Percentiles rank a stretch among this genome's conserved stretches.
These are phyloP conservation scores for Smithsoniella earleae DNA, from an alignment of 163 green algal species.

Conservation along the genomic window DNA sequence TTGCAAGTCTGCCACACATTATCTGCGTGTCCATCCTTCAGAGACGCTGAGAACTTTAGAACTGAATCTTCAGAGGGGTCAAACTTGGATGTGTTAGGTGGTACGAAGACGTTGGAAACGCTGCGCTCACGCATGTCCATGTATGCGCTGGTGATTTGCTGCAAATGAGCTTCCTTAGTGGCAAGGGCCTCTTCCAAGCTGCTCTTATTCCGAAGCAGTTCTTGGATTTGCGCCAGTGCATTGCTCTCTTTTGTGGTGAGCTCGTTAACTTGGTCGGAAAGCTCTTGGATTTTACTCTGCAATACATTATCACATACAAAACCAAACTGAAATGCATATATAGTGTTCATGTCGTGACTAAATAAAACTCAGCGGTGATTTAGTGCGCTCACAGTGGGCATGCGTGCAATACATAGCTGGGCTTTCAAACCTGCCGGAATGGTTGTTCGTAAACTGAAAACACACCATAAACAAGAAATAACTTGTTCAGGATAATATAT, in stretches of 20 bases:
- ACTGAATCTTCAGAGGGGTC: conserved; percentile 16
- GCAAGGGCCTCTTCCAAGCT: background rate
- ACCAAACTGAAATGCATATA: too few species aligned
- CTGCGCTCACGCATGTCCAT: conserved; percentile 3
- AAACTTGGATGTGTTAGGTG: conserved; percentile 9
- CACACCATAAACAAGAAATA: background rate
- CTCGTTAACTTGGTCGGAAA: conserved; percentile 25
- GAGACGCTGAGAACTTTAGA: conserved; percentile 14
- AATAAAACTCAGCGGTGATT: too few species aligned
- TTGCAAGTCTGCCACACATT: background rate
- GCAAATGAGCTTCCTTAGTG: background rate
- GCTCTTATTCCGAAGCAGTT: background rate
- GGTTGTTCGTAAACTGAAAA: background rate
- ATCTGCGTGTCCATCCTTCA: background rate
- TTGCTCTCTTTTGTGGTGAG: conserved; percentile 14
- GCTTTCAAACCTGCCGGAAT: background rate
- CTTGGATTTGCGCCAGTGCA: background rate
- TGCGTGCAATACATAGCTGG: background rate
- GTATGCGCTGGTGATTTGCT: conserved; percentile 11
- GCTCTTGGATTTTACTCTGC: conserved; percentile 24
- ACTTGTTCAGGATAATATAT: too few species aligned
- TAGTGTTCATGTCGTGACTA: too few species aligned
- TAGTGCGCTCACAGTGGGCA: background rate
- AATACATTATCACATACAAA: background rate
- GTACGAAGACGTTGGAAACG: conserved; percentile 24